Evolutionary conservation across 2,329 filamentous ascomycete species (phyloP), one percentile per base, ranked within the genome.

Genomic region (Penicillium decumbens): DNA sequence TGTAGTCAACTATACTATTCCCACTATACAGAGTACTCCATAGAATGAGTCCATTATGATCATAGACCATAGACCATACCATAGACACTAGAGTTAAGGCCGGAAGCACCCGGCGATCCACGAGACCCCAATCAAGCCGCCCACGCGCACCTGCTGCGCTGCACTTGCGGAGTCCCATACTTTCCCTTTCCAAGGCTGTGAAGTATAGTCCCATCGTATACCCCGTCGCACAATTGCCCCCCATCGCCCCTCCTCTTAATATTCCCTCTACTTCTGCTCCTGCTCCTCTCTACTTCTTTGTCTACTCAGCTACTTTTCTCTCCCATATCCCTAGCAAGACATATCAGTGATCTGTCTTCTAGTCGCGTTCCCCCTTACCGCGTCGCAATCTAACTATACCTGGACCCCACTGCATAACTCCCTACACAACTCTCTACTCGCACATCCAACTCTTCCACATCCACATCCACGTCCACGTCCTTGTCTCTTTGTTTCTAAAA

Each of bases 91-190:
- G 3, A 5, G 9, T 27, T 24, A 47, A 42, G 15, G 32, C 58
- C 56, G 58, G 55, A 59, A 51, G 38, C 46, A 51, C 44, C 58
- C 58, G 56, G 54, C 41, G 32, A 44, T 55, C 49, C 48, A 55
- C 56, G 52, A 58, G 47, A 49, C 50, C 54, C 57, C 58, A 61
- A 61, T 61, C 58, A 61, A 48, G 38, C 39, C 40, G 42, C 57
- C 57, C 58, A 59, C 50, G 53, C 47, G 57, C 57, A 40, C 54
- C 50, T 51, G 43, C 47, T 55, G 52, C 42, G 39, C 41, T 44
- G 49, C 42, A 43, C 41, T 49, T 55, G 50, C 50, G 50, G 41
- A 55, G 53, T 58, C 45, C 54, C 57, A 59, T 47, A 56, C 50
- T 48, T 50, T 48, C 46, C 38, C 41, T 38, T 51, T 54, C 43